Percentiles rank a stretch among this genome's conserved stretches.
Evolutionary conservation across 352 stramenopile genomes (phyloP).

Genomic region (Lagenidium sp.): DNA sequence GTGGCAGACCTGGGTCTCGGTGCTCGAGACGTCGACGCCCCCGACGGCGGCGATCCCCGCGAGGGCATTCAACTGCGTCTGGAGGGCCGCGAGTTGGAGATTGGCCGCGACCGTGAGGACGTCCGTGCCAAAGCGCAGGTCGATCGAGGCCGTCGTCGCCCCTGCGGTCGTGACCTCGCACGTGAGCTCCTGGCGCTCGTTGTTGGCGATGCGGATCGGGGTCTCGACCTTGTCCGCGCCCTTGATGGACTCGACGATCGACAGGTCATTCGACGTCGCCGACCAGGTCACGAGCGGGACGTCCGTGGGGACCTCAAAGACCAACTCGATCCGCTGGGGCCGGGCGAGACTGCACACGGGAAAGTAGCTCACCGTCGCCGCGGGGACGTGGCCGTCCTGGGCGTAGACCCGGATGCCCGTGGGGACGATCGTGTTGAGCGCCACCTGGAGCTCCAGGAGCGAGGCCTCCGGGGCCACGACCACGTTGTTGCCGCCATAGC

Average conservation of each 20-base stretch:
- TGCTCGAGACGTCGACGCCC: slow-evolving; percentile 40
- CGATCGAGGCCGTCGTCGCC: slow-evolving; percentile 26
- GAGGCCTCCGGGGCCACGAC: slow-evolving; percentile 30
- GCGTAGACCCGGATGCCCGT: slow-evolving; percentile 37
- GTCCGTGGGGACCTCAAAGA: slow-evolving; percentile 53
- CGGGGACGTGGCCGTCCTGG: slow-evolving; percentile 11
- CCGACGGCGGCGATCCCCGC: slow-evolving; percentile 23
- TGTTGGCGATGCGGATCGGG: slow-evolving; percentile 39
- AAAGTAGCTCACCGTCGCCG: slow-evolving; percentile 19
- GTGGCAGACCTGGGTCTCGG: slow-evolving; percentile 24
- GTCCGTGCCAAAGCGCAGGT: slow-evolving; percentile 32
- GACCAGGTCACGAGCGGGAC: slow-evolving; percentile 44
- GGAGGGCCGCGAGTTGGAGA: slow-evolving; percentile 20
- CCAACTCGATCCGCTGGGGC: slow-evolving; percentile 28
- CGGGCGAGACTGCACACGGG: slow-evolving; percentile 54
- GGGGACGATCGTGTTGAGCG: slow-evolving; percentile 42
- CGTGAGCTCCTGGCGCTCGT: slow-evolving; percentile 37
- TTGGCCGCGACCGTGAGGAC: slow-evolving; percentile 27
- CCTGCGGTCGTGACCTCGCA: slow-evolving; percentile 34
- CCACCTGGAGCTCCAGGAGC: slow-evolving; percentile 32
- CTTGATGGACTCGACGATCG: slow-evolving; percentile 48
- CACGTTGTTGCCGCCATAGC: slow-evolving; percentile 15
- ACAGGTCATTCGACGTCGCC: slow-evolving; percentile 44
- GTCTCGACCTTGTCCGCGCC: slow-evolving; percentile 22
- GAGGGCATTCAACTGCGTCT: slow-evolving; percentile 43